These are phyloP conservation scores for Melampsora americana DNA, from an alignment of 1,284 basidiomycete species.

Conservation along the genomic window DNA sequence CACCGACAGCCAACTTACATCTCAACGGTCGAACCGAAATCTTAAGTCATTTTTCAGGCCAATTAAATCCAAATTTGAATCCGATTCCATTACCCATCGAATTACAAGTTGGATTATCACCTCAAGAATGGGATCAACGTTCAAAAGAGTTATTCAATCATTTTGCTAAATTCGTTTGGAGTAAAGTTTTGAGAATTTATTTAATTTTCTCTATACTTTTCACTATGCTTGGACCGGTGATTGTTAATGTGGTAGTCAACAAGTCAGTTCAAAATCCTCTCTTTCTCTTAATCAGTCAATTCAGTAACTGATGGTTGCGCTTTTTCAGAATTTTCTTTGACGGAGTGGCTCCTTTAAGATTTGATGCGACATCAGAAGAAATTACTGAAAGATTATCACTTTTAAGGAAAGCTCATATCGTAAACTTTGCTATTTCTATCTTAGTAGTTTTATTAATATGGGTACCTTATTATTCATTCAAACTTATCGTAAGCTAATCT, in stretches of 20 bases:
- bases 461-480: constrained; percentile 29
- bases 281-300: not conserved
- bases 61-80: constrained; percentile 2
- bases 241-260: constrained; percentile 24
- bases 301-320: not conserved
- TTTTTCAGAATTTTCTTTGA: constrained; percentile 14
- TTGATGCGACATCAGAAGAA: constrained; percentile 14
- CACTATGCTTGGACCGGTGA: constrained; percentile 31
- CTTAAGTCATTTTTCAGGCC: constrained; percentile 15
- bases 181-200: constrained; percentile 34
- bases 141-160: constrained; percentile 22
- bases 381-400: constrained; percentile 26
- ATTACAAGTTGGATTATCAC: constrained; percentile 4
- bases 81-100: constrained; percentile 27
- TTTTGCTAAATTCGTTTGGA: constrained; percentile 32
- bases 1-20: not conserved
- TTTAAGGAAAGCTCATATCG: constrained; percentile 21
- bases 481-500: constrained; percentile 18
- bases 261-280: constrained; percentile 18
- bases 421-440: constrained; percentile 16
- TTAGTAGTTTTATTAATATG: constrained; percentile 25
- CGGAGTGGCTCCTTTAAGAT: constrained; percentile 3
- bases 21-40: constrained; percentile 22
- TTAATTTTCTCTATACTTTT: constrained; percentile 17
- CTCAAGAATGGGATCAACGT: constrained; percentile 34